Conservation (phyloP, 345 rosid genomes). For the Pistacia atlantica region DNA sequence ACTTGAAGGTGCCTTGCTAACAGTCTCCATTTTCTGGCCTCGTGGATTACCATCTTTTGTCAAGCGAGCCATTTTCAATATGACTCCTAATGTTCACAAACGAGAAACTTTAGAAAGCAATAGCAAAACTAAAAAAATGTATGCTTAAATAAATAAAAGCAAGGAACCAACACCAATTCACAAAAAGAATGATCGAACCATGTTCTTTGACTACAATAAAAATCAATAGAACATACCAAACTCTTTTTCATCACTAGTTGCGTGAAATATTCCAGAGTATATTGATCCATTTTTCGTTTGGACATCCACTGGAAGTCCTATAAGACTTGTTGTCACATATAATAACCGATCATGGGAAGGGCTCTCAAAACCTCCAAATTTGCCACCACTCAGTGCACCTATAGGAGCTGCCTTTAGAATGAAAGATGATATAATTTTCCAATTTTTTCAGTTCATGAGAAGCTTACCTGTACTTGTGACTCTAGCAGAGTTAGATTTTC, state of each 20-base stretch:
- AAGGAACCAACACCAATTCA: constrained; percentile 9
- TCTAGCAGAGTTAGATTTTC: constrained; percentile 51
- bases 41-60: constrained; percentile 55
- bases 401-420: constrained; percentile 23
- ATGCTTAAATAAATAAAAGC: not conserved
- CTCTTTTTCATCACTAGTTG: constrained; percentile 74
- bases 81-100: constrained; percentile 57
- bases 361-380: constrained; percentile 48
- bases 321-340: constrained; percentile 65
- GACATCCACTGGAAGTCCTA: constrained; percentile 87
- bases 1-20: constrained; percentile 68
- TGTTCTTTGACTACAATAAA: constrained; percentile 4
- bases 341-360: constrained; percentile 69
- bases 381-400: constrained; percentile 46
- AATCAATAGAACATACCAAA: constrained; percentile 60
- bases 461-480: constrained; percentile 46
- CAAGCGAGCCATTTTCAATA: constrained; percentile 91
- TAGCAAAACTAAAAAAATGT: not conserved
- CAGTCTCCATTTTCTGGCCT: constrained; percentile 62
- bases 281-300: constrained; percentile 88
- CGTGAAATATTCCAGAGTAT: constrained; percentile 79
- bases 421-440: constrained; percentile 6
- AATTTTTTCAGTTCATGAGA: constrained; percentile 19
- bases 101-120: constrained; percentile 19
- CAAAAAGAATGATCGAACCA: constrained; percentile 1